Evolutionary conservation across 495 filamentous ascomycete genomes (phyloP), one percentile per base, ranked within the genome.

Genomic region (Clavariopsis aquatica): DNA sequence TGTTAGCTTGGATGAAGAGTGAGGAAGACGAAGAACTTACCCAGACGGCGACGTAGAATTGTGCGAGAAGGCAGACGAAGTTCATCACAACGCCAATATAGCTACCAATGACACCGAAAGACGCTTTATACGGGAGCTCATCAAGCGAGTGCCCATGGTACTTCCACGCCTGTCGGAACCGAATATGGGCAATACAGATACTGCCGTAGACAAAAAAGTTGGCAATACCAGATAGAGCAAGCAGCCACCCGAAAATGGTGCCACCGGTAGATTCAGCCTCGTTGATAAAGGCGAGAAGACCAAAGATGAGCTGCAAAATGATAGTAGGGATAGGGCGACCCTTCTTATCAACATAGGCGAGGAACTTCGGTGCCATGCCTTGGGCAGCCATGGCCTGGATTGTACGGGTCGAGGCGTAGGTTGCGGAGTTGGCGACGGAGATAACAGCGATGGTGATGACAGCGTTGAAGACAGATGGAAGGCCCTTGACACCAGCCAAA

Each of bases 401-500:
- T 10, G 73, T 74, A 1, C 75, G 59, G 4, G 75, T 76, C 13
- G 68, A 72, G 23, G 66, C 74, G 61, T 75, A 77, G 23, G 73
- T 69, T 15, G 68, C 67, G 1, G 74, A 73, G 46, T 71, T 77
- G 17, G 73, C 75, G 58, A 77, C 75, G 29, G 62, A 69, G 8
- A 92, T 77, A 57, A 90, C 87, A 24, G 87, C 87, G 24, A 90
- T 77, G 26, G 89, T 80, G 71, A 92, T 89, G 69, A 91, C 80
- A 53, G 84, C 82, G 72, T 91, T 92, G 78, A 92, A 87, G 72
- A 92, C 84, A 47, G 84, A 84, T 45, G 88, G 84, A 51, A 87
- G 84, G 7, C 85, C 87, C 1, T 71, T 73, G 51, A 93, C 82
- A 64, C 84, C 84, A 2, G 89, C 89, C 49, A 84, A 79, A 60